These are phyloP conservation scores for Trichoderma sp. DNA, from an alignment of 2,329 filamentous ascomycete species.

Conservation along the genomic window DNA sequence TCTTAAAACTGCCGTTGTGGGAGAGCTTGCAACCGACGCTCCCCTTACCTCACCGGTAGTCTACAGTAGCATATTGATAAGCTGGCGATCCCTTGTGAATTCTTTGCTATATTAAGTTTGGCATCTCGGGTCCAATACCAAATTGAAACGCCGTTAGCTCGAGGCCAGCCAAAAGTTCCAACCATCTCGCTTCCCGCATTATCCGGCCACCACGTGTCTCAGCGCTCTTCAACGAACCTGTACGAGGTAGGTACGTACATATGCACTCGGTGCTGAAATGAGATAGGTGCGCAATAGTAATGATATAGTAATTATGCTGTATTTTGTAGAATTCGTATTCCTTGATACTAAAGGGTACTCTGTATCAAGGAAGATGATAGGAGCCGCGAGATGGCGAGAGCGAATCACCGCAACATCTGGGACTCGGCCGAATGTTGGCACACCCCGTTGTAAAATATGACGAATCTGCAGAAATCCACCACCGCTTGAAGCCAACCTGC, in stretches of 20 bases:
- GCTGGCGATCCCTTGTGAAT: not conserved
- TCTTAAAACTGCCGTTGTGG: not conserved
- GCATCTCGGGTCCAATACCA: not conserved
- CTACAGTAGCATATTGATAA: not conserved
- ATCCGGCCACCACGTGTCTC: not conserved
- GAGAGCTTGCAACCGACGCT: not conserved
- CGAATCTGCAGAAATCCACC: not conserved
- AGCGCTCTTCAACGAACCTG: not conserved
- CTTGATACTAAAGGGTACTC: not conserved
- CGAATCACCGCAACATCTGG: not conserved
- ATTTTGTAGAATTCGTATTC: not conserved
- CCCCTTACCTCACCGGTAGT: not conserved
- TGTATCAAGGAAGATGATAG: not conserved
- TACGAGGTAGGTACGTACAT: not conserved
- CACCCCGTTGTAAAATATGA: not conserved
- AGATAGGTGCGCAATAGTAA: not conserved
- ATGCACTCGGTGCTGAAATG: no score
- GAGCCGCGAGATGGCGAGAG: not conserved
- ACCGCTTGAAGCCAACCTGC: not conserved
- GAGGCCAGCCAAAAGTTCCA: not conserved
- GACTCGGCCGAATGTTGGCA: not conserved
- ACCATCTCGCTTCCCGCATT: not conserved
- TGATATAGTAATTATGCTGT: not conserved
- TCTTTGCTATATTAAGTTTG: not conserved
- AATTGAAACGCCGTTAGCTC: not conserved